Base-by-base conservation (phyloP, 139 green algal species). In the Coelastrella sp. region DNA sequence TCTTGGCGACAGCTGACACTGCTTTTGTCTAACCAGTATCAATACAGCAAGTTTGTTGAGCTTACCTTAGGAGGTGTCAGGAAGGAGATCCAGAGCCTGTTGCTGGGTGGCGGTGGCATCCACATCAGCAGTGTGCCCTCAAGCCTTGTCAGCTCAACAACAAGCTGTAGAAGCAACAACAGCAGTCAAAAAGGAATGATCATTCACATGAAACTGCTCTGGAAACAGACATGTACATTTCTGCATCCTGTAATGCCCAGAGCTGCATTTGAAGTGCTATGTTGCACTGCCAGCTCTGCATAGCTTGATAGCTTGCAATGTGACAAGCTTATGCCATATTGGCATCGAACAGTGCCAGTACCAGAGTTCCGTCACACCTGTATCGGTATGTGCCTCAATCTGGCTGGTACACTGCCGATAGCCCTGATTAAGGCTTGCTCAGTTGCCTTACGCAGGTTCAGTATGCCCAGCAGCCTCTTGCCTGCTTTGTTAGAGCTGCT, bases 71-170 rank as follows among this genome's bases (percentile, higher is more conserved):
- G 88, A 60, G 32, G 75, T 1, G 32, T 19, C 57, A 91, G 19
- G 88, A 91, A 91, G 5, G 88, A 91, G 17, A 91, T 5, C 88
- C 88, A 91, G 13, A 91, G 88, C 59, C 88, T 60, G 61, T 90
- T 74, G 19, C 73, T 73, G 80, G 88, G 88, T 4, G 88, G 88
- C n/a, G 88, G 88, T 3, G 88, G 54, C 32, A 90, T 47, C 88
- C 88, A 91, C 58, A 90, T 60, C 77, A 90, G n/a, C 78, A 91
- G 7, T 13, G 47, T 80, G 22, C 88, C 78, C 78, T 91, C 88
- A 59, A 91, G 58, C 78, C 61, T 81, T 56, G 65, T 54, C 7
- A 91, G 17, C 58, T 90, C 85, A n/a, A 91, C 58, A 20, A 78
- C 78, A 14, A 88, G 56, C 77, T 83, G 77, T 54, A 22, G 7